A percentile compares a stretch with the other conserved stretches of the same genome.
Conservation (phyloP, 2,329 filamentous ascomycete genomes). For the Amylocarpus encephaloides region DNA sequence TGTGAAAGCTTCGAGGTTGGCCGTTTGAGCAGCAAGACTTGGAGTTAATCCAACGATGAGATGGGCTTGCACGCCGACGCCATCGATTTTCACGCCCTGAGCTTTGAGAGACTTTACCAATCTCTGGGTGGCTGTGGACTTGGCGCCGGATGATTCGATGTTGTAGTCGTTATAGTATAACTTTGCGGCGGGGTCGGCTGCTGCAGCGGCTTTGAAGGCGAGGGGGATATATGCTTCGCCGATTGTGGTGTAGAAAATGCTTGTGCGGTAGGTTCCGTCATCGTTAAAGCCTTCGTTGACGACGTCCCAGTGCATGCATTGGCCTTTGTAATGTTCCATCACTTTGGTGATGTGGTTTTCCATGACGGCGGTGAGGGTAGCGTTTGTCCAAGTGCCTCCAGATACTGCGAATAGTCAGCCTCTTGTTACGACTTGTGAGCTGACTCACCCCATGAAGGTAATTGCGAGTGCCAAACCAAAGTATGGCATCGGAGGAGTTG, state of each 20-base stretch:
- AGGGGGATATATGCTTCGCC: constrained; percentile 45
- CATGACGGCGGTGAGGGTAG: constrained; percentile 49
- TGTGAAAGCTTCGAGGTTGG: constrained; percentile 45
- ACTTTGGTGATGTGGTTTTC: constrained; percentile 56
- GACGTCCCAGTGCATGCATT: constrained; percentile 60
- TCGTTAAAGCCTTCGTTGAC: constrained; percentile 60
- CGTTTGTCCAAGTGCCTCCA: constrained; percentile 47
- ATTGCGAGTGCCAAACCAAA: constrained; percentile 44
- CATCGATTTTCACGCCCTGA: constrained; percentile 52
- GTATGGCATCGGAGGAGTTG: constrained; percentile 57
- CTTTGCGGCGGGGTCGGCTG: constrained; percentile 24
- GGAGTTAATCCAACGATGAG: constrained; percentile 51
- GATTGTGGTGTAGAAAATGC: constrained; percentile 46
- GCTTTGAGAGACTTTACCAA: constrained; percentile 41
- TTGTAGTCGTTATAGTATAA: constrained; percentile 37
- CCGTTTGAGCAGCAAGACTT: constrained; percentile 37
- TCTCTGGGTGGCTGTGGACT: constrained; percentile 38
- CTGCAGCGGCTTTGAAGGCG: constrained; percentile 25
- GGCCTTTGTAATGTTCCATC: constrained; percentile 52
- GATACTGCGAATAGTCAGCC: neutral
- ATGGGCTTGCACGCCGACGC: constrained; percentile 57
- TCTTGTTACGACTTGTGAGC: neutral
- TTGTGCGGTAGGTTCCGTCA: constrained; percentile 46
- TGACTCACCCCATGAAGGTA: constrained; percentile 44
- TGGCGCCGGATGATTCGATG: constrained; percentile 48